Evolutionary conservation across 305 asterid genomes (phyloP).

Genomic region (Lippia alba): DNA sequence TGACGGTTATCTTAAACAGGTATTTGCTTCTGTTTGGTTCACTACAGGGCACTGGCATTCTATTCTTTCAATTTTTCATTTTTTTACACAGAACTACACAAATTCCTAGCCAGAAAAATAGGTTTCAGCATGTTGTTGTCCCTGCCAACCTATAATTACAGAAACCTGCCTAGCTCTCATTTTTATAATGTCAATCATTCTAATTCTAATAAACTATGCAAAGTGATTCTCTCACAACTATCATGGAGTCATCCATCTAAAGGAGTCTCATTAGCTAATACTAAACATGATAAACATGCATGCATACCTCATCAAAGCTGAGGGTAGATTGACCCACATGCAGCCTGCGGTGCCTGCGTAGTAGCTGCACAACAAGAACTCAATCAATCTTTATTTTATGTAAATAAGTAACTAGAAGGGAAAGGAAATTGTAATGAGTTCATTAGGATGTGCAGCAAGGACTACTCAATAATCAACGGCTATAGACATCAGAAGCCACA

Average conservation of each 20-base stretch:
- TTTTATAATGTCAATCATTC: constrained; percentile 20
- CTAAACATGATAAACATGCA: constrained; percentile 10
- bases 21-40: constrained; percentile 19
- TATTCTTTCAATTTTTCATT: constrained; percentile 8
- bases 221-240: constrained; percentile 24
- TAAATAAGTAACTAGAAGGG: constrained; percentile 16
- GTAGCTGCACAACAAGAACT: constrained; percentile 57
- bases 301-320: constrained; percentile 81
- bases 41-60: constrained; percentile 6
- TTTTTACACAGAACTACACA: neutral
- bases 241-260: constrained; percentile 25
- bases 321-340: constrained; percentile 68
- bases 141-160: constrained; percentile 7
- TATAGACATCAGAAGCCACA: neutral
- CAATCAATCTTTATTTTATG: constrained; percentile 29
- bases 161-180: constrained; percentile 13
- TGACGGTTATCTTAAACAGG: constrained; percentile 29
- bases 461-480: neutral
- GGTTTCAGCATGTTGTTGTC: constrained; percentile 9
- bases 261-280: constrained; percentile 28
- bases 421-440: constrained; percentile 5
- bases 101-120: constrained; percentile 7
- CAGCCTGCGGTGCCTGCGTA: constrained; percentile 92
- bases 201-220: constrained; percentile 26
- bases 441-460: constrained; percentile 1